Base-by-base conservation (phyloP, 1,139 yeast genomes). In the Scheffersomyces illinoinensis region DNA sequence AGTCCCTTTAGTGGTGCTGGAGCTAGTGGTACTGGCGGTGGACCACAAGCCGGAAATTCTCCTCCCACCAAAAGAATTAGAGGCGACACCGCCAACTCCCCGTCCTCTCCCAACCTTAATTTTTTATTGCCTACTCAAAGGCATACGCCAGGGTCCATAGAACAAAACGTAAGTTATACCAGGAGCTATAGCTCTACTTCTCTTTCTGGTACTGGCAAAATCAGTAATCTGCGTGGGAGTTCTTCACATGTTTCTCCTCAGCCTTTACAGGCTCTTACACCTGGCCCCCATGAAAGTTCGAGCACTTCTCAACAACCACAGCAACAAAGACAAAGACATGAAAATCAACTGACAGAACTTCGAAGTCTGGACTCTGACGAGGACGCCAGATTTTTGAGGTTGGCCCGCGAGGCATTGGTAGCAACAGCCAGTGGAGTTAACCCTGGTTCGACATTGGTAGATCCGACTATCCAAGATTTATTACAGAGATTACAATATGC, bases 391-490 rank as follows among this genome's bases (percentile, higher is more conserved):
- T 81, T 81, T 59, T 72, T 79, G 48, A 69, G 79, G 47, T 66
- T 81, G 53, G 85, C 85, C 1, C 71, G 78, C 58, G 84, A 80
- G 60, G 85, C 85, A 0, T 68, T 81, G 21, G 84, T 79, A 17
- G 83, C 83, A 50, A 80, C 84, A 1, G 82, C 83, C 7, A 67
- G 66, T 14, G 78, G 76, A 0, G 75, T 73, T 7, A 72, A 72
- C 58, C 68, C 68, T 7, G 62, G 65, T 19, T 54, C 68, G n/a
- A 59, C 52, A 26, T 57, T 58, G 21, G 80, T 85, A 19, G 89
- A 85, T 66, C 88, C 89, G 4, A 84, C 88, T 0, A 81, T 85
- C 24, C 77, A 77, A 62, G 87, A 83, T 63, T 74, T 85, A 39
- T 70, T 85, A 50, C 75, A 77, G 59, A 68, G 89, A 59, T 71